Conservation (phyloP, 2,329 filamentous ascomycete species). For the Sclerotinia spermophila region DNA sequence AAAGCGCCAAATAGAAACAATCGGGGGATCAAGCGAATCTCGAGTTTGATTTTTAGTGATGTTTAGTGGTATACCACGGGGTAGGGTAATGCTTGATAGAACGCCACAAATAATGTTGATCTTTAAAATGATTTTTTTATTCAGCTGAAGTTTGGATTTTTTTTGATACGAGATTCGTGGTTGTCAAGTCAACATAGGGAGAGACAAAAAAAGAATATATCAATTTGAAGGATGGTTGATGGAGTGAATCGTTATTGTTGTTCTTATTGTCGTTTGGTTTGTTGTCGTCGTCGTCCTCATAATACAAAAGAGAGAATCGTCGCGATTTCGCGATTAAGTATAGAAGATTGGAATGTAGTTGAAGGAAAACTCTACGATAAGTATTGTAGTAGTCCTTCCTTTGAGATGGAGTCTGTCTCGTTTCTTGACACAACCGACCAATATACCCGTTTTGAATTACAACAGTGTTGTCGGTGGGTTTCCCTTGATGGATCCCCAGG, state of each 20-base stretch:
- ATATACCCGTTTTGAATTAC: not conserved
- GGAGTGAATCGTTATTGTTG: not conserved
- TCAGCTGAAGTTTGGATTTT: slow-evolving; percentile 3
- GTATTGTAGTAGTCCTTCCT: not conserved
- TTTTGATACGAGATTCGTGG: slow-evolving; percentile 8
- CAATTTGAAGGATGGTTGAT: not conserved
- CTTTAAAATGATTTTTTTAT: not conserved
- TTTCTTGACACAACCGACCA: not conserved
- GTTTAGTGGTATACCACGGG: slow-evolving; percentile 3
- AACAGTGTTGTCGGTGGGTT: slow-evolving; percentile 8
- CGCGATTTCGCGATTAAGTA: not conserved
- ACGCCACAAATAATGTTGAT: slow-evolving; percentile 13
- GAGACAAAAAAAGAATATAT: not conserved
- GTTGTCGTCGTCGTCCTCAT: not conserved
- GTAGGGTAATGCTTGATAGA: slow-evolving; percentile 13
- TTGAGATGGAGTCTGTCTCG: slow-evolving; percentile 4
- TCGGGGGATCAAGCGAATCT: slow-evolving; percentile 10
- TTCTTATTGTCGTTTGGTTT: too few species aligned
- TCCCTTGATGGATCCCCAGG: not conserved
- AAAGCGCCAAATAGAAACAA: slow-evolving; percentile 12
- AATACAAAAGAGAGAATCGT: slow-evolving; percentile 6
- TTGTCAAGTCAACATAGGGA: slow-evolving; percentile 15
- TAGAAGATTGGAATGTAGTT: not conserved
- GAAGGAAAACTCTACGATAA: not conserved
- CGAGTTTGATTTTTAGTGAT: slow-evolving; percentile 1